Conservation (phyloP, 169 alveolate species). For the Hepatocystis sp. region DNA sequence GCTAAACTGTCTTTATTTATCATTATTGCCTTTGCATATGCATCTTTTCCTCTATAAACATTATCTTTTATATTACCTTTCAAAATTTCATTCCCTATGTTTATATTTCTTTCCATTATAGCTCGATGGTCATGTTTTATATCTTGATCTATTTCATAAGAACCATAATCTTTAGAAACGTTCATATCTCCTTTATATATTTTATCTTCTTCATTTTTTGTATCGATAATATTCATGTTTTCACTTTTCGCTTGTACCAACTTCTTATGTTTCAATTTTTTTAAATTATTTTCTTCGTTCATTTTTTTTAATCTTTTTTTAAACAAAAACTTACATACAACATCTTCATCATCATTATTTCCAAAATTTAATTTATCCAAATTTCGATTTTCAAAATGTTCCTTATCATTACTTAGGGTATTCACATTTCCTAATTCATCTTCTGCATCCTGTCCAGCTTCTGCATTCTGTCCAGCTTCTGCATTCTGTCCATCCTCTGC, state of each 20-base stretch:
- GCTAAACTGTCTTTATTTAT: conserved; percentile 87
- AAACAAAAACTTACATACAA: conserved; percentile 50
- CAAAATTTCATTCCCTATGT: conserved; percentile 86
- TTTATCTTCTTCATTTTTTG: conserved; percentile 67
- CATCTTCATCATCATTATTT: conserved; percentile 42
- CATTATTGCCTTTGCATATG: conserved; percentile 85
- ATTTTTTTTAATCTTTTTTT: conserved; percentile 63
- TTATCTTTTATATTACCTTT: conserved; percentile 87
- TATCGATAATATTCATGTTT: conserved; percentile 34
- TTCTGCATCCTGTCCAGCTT: conserved; percentile 1
- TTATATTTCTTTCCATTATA: conserved; percentile 86
- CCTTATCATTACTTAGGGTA: too few species aligned
- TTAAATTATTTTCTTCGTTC: conserved; percentile 58
- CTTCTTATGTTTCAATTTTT: conserved; percentile 38
- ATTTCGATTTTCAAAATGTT: conserved; percentile 7
- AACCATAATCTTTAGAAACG: conserved; percentile 72
- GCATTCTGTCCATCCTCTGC: conserved; percentile 17
- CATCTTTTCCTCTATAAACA: conserved; percentile 90
- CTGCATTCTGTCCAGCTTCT: conserved; percentile 1
- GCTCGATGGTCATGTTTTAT: conserved; percentile 84
- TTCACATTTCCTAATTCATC: too few species aligned
- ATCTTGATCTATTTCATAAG: conserved; percentile 88
- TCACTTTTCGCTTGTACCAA: conserved; percentile 41
- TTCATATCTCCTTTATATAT: conserved; percentile 55
- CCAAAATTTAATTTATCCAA: conserved; percentile 7